Conservation (phyloP, 768 basidiomycete species). For the Naematelia encephala region DNA sequence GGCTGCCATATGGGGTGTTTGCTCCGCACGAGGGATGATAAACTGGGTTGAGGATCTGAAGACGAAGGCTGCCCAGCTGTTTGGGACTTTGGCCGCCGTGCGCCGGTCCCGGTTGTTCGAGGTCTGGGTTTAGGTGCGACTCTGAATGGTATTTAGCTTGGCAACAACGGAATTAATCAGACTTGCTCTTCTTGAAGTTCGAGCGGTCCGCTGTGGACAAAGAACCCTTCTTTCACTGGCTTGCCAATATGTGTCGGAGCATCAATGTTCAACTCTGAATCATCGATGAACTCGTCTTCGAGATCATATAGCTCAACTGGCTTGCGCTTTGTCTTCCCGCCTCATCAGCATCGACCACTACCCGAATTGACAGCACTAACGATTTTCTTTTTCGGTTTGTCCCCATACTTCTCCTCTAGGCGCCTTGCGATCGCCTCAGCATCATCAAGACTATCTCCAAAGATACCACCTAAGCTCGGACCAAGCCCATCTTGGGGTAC, state of each 20-base stretch:
- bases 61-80: not conserved
- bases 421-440: constrained; percentile 34
- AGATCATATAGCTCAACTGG: constrained; percentile 76
- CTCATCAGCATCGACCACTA: not conserved
- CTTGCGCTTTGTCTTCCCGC: constrained; percentile 25
- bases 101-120: not conserved
- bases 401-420: constrained; percentile 40
- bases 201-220: constrained; percentile 83
- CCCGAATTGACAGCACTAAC: constrained; percentile 13
- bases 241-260: constrained; percentile 85
- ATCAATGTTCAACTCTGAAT: constrained; percentile 86
- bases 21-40: not conserved
- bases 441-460: constrained; percentile 8
- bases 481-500: not conserved
- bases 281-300: constrained; percentile 93
- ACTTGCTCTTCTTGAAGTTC: constrained; percentile 69
- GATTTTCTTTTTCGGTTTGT: constrained; percentile 21
- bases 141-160: too few species aligned
- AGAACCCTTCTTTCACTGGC: constrained; percentile 78
- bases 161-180: too few species aligned
- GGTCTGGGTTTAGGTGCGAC: not conserved
- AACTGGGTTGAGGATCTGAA: constrained; percentile 2
- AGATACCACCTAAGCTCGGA: not conserved
- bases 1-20: constrained; percentile 1
- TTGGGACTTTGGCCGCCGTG: not conserved